phyloP scores from a whole-genome alignment of 106 monocot species.

The Allium sativum region DNA sequence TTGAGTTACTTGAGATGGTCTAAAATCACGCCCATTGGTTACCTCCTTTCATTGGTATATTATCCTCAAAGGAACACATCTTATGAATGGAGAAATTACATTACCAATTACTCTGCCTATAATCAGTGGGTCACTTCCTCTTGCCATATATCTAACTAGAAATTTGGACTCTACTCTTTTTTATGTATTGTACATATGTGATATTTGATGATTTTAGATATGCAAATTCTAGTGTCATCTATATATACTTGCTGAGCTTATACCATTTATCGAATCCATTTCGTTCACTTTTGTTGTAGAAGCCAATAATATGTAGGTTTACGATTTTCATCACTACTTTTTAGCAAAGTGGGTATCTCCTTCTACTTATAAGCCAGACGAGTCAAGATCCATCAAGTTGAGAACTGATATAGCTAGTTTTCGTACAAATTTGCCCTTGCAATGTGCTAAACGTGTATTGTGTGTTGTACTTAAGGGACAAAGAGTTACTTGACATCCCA shows the following conservation, averaged over 20 bases:
- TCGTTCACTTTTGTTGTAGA: not conserved
- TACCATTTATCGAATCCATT: conserved; percentile 6
- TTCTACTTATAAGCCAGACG: not conserved
- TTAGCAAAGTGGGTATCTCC: conserved; percentile 1
- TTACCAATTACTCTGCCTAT: conserved; percentile 48
- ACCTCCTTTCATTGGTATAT: conserved; percentile 30
- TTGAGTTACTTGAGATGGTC: conserved; percentile 42
- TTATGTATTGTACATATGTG: not conserved
- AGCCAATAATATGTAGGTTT: too few relatives aligned
- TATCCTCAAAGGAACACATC: conserved; percentile 15
- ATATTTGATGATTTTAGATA: not conserved
- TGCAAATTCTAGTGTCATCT: not conserved
- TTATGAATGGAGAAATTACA: conserved; percentile 32
- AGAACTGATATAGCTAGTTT: not conserved
- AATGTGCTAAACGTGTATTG: not conserved
- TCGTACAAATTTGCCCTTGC: not conserved
- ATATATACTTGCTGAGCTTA: not conserved
- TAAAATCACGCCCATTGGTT: conserved; percentile 63
- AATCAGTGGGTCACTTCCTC: conserved; percentile 37
- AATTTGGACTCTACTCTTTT: not conserved
- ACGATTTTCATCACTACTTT: not conserved
- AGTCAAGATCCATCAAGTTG: conserved; percentile 1
- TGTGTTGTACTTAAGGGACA: too few relatives aligned
- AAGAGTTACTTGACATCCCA: not conserved
- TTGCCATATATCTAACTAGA: conserved; percentile 16